Evolutionary conservation across 495 filamentous ascomycete genomes (phyloP).

Genomic region (Tuber microsphaerosporum): DNA sequence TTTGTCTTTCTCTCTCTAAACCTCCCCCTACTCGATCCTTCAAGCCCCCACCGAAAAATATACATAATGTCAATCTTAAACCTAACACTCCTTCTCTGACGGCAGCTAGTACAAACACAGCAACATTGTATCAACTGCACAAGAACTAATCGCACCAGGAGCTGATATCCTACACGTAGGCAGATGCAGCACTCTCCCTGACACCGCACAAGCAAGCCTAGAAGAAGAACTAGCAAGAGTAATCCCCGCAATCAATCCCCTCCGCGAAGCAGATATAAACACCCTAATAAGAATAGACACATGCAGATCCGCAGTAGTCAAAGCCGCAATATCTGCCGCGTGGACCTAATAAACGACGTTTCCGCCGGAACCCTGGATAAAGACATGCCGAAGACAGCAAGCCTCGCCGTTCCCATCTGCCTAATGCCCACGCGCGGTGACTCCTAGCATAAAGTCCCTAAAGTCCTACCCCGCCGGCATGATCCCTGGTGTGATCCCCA

Average conservation of each 20-base stretch:
- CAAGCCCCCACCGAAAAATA: slow-evolving; percentile 59
- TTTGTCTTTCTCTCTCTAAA: slow-evolving; percentile 59
- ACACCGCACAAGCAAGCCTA: slow-evolving; percentile 56
- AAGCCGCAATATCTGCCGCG: slow-evolving; percentile 70
- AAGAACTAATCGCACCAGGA: slow-evolving; percentile 55
- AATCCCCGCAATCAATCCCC: slow-evolving; percentile 64
- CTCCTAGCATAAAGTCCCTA: slow-evolving; percentile 71
- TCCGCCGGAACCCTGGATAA: slow-evolving; percentile 73
- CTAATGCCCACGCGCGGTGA: slow-evolving; percentile 95
- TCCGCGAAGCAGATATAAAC: slow-evolving; percentile 58
- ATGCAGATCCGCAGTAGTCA: slow-evolving; percentile 79
- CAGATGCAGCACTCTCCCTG: slow-evolving; percentile 83
- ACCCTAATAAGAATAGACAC: slow-evolving; percentile 83
- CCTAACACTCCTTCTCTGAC: slow-evolving; percentile 90
- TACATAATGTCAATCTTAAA: slow-evolving; percentile 92
- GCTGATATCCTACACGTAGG: slow-evolving; percentile 86
- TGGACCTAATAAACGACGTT: slow-evolving; percentile 92
- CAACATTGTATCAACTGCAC: slow-evolving; percentile 49
- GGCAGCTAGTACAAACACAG: slow-evolving; percentile 57
- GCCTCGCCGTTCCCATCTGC: slow-evolving; percentile 70
- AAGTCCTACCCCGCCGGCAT: slow-evolving; percentile 66
- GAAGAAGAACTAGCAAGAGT: slow-evolving; percentile 72
- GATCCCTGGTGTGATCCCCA: slow-evolving; percentile 60
- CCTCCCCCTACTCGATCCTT: slow-evolving; percentile 56
- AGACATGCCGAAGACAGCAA: slow-evolving; percentile 73